phyloP scores from a whole-genome alignment of 805 yeast species.

The Candida maesae region DNA sequence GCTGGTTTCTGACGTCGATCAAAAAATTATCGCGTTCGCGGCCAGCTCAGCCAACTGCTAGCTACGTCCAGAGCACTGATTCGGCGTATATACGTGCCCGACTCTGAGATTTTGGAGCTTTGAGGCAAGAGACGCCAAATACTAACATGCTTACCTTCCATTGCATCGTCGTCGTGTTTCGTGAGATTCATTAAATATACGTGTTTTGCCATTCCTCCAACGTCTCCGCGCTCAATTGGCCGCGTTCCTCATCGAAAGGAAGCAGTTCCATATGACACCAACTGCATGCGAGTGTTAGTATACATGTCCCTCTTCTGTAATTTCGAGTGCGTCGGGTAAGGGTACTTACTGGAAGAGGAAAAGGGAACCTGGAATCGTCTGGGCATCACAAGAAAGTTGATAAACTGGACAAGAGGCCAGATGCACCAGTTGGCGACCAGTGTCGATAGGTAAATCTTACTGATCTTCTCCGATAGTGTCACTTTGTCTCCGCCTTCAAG shows the following conservation, averaged over 20 bases:
- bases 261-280: constrained; percentile 94
- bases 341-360: constrained; percentile 64
- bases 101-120: too few species aligned
- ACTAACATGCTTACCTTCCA: too few species aligned
- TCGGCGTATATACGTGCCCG: too few species aligned
- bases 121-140: too few species aligned
- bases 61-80: too few species aligned
- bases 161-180: too few species aligned
- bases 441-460: constrained; percentile 63
- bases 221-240: constrained; percentile 21
- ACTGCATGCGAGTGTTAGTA: constrained; percentile 31
- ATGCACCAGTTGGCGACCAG: constrained; percentile 63
- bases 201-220: too few species aligned
- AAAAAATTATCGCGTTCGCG: constrained; percentile 3
- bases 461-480: constrained; percentile 61
- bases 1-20: too few species aligned
- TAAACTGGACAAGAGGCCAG: constrained; percentile 82
- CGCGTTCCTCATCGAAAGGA: constrained; percentile 76
- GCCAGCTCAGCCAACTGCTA: too few species aligned
- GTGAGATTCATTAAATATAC: too few species aligned
- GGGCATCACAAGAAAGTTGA: constrained; percentile 70
- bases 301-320: too few species aligned
- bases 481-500: constrained; percentile 70
- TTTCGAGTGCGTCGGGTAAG: too few species aligned
- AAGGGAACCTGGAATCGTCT: constrained; percentile 83